Percentiles rank a stretch among this genome's conserved stretches.
Evolutionary conservation across 495 filamentous ascomycete genomes (phyloP).

Genomic region (Corynascus novoguineensis): DNA sequence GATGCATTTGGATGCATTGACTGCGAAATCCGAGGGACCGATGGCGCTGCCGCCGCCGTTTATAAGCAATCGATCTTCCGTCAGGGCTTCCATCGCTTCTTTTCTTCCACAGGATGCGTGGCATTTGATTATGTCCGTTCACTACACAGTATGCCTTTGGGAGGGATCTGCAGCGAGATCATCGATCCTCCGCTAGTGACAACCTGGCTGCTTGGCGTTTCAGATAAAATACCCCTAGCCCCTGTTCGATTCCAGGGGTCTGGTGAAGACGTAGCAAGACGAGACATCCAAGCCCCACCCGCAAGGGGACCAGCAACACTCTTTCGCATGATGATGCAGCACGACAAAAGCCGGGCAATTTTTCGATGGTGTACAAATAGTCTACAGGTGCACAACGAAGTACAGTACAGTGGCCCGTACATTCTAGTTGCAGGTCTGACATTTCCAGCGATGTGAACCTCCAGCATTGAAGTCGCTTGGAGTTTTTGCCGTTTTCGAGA

Average conservation of each 20-base stretch:
- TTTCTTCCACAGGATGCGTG: background rate
- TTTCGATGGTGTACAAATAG: too few species aligned
- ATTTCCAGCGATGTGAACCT: background rate
- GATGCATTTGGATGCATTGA: background rate
- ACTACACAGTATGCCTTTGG: too few species aligned
- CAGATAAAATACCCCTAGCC: background rate
- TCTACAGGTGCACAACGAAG: too few species aligned
- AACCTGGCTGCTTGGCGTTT: constrained; percentile 12
- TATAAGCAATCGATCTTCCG: background rate
- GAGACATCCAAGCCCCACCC: background rate
- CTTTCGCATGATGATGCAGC: background rate
- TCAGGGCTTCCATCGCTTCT: background rate
- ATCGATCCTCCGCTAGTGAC: background rate
- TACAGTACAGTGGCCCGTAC: too few species aligned
- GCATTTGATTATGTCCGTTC: too few species aligned
- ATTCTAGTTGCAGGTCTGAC: too few species aligned
- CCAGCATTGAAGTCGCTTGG: background rate
- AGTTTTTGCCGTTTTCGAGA: background rate
- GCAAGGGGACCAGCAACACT: background rate
- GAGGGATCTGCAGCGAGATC: background rate
- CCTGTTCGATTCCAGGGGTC: background rate
- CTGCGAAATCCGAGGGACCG: background rate
- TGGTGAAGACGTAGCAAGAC: background rate
- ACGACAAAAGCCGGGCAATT: background rate
- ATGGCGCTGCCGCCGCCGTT: background rate